Evolutionary conservation across 768 basidiomycete genomes (phyloP).

Genomic region (Megacollybia marginata): DNA sequence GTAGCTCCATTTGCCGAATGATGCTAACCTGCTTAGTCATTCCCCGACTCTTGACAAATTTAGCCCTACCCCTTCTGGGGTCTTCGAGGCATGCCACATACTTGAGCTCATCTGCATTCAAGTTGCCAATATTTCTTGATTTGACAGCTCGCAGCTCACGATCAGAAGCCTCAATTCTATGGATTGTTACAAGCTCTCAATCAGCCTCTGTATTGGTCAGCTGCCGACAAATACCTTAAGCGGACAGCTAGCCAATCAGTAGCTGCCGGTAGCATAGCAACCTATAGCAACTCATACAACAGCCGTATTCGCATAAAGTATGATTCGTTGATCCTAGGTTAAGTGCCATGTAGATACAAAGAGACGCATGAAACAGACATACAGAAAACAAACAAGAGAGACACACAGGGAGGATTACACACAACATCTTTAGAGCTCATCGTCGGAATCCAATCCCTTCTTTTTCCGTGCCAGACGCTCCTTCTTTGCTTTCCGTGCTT

Average conservation of each 20-base stretch:
- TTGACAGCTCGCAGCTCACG: no score
- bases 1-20: no score
- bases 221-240: background rate
- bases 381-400: conserved; percentile 3
- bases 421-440: conserved; percentile 38
- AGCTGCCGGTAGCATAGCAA: background rate
- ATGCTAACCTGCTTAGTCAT: no score
- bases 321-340: no score
- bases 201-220: background rate
- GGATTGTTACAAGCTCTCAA: background rate
- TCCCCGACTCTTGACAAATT: no score
- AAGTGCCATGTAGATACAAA: background rate
- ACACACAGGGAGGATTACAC: no score
- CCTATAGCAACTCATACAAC: background rate
- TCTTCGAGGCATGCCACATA: no score
- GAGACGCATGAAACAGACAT: background rate
- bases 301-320: background rate
- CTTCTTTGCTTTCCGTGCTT: conserved; percentile 92
- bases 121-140: no score
- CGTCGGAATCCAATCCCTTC: conserved; percentile 76
- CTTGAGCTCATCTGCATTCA: no score
- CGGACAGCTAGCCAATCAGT: background rate
- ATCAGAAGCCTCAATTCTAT: no score
- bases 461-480: conserved; percentile 89
- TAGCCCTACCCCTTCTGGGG: no score